phyloP scores from a whole-genome alignment of 768 basidiomycete species.

The Tephrocybe rancida region DNA sequence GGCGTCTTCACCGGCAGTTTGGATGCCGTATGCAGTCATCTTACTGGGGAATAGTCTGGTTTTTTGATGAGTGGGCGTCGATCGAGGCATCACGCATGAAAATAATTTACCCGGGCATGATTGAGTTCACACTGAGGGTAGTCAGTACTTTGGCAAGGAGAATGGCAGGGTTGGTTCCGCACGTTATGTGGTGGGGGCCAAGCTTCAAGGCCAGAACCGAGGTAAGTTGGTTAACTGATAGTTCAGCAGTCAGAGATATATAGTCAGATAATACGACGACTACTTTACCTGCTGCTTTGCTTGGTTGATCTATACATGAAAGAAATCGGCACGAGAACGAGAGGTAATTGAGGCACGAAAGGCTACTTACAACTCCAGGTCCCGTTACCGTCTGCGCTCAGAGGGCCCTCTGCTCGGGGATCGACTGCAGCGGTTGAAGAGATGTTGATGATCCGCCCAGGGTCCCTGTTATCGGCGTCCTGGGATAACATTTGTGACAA shows the following conservation, averaged over 20 bases:
- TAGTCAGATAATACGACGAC: neutral
- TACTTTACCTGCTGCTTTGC: constrained; percentile 76
- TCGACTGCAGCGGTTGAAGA: constrained; percentile 69
- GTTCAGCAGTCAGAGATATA: neutral
- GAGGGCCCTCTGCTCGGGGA: constrained; percentile 47
- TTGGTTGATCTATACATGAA: constrained; percentile 61
- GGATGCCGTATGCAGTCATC: constrained; percentile 79
- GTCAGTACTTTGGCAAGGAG: constrained; percentile 1
- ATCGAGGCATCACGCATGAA: neutral
- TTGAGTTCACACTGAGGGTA: constrained; percentile 73
- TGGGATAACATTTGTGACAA: constrained; percentile 68
- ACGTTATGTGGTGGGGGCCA: constrained; percentile 64
- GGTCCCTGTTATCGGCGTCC: constrained; percentile 61
- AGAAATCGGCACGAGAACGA: neutral
- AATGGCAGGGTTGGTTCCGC: constrained; percentile 28
- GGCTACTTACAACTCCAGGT: constrained; percentile 75
- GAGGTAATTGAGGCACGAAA: neutral
- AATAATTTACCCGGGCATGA: constrained; percentile 68
- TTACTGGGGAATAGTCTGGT: constrained; percentile 77
- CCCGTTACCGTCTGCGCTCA: constrained; percentile 61
- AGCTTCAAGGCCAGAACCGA: constrained; percentile 71
- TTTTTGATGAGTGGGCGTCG: neutral
- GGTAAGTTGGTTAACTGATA: constrained; percentile 77
- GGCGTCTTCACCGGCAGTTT: constrained; percentile 51
- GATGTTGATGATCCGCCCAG: constrained; percentile 81